Percentiles rank a stretch among this genome's conserved stretches.
phyloP scores from a whole-genome alignment of 2,329 filamentous ascomycete genomes.

The Incumbomyces lentus region DNA sequence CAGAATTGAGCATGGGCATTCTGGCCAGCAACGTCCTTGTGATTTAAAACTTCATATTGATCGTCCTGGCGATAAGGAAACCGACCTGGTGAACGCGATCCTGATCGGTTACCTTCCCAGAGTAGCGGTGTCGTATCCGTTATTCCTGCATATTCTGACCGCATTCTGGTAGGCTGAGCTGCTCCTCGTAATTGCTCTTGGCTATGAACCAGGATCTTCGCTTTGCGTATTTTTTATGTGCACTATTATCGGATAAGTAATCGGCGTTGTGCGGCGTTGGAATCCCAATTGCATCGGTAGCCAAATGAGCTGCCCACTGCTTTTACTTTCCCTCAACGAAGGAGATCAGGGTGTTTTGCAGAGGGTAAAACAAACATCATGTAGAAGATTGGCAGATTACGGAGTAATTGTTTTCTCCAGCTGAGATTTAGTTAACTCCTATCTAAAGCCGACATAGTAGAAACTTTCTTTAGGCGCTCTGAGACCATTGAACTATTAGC shows the following conservation, averaged over 20 bases:
- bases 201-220: not conserved
- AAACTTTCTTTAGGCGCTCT: too few species aligned
- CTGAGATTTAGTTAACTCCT: too few species aligned
- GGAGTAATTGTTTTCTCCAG: too few species aligned
- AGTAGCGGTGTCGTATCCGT: constrained; percentile 3
- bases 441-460: too few species aligned
- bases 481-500: too few species aligned
- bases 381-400: not conserved
- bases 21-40: constrained; percentile 5
- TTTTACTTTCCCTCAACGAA: too few species aligned
- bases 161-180: not conserved
- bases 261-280: not conserved
- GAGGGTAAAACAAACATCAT: not conserved
- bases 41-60: not conserved
- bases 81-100: not conserved
- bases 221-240: not conserved
- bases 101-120: not conserved
- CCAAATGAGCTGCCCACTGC: too few species aligned
- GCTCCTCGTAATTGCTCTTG: not conserved
- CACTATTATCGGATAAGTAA: constrained; percentile 3
- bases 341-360: too few species aligned
- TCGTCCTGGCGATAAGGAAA: not conserved
- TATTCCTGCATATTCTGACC: not conserved
- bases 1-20: constrained; percentile 20
- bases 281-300: not conserved